These are phyloP conservation scores for Capsicum chinense DNA, from an alignment of 257 asterid species.

Conservation along the genomic window DNA sequence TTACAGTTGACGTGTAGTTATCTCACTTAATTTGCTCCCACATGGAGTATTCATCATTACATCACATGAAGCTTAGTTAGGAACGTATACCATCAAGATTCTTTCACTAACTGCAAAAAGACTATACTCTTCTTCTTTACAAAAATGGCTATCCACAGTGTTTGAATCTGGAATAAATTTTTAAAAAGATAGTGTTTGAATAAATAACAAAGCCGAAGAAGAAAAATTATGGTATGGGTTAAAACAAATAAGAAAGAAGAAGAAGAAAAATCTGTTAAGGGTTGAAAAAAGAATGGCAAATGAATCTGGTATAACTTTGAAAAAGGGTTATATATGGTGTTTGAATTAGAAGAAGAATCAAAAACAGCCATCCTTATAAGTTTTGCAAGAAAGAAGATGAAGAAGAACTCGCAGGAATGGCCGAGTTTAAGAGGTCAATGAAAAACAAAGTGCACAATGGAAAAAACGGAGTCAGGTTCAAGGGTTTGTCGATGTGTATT, in stretches of 20 bases:
- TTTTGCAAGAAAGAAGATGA: background rate
- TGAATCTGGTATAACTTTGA: background rate
- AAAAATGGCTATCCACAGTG: background rate
- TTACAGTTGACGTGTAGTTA: background rate
- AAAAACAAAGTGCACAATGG: background rate
- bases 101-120: background rate
- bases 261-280: background rate
- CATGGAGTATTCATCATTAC: background rate
- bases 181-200: background rate
- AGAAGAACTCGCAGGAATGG: background rate
- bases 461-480: background rate
- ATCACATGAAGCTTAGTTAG: background rate
- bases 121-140: background rate
- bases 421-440: background rate
- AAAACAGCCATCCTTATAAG: background rate
- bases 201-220: background rate
- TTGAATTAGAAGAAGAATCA: constrained; percentile 15
- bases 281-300: background rate
- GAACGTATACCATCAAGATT: background rate
- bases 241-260: background rate
- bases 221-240: background rate
- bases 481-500: background rate
- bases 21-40: background rate
- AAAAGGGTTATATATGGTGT: background rate
- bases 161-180: background rate